These are phyloP conservation scores for Plectosphaerella cucumerina DNA, from an alignment of 2,329 filamentous ascomycete species.

Conservation along the genomic window DNA sequence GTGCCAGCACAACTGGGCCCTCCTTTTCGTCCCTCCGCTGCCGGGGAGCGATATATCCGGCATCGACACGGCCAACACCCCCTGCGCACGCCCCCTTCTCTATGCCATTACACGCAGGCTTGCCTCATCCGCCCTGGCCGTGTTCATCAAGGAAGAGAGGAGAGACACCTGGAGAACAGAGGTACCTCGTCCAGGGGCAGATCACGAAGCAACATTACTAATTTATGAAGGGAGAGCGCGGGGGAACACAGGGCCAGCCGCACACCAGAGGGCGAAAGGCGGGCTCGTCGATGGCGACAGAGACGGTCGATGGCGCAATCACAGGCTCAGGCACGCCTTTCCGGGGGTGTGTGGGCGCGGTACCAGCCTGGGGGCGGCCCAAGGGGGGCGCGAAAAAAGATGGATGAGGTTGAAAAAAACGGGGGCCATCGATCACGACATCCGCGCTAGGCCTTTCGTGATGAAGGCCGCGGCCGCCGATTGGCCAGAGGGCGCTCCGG, in stretches of 20 bases:
- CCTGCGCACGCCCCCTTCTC: too few relatives aligned
- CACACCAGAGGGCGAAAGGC: too few relatives aligned
- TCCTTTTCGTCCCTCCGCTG: too few relatives aligned
- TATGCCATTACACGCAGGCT: too few relatives aligned
- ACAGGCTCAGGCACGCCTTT: background rate
- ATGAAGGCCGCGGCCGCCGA: conserved; percentile 26
- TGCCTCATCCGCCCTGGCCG: too few relatives aligned
- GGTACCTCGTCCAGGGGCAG: background rate
- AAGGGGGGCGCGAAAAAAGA: conserved; percentile 3
- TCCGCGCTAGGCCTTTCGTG: conserved; percentile 48
- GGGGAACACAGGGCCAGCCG: too few relatives aligned
- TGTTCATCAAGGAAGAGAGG: too few relatives aligned
- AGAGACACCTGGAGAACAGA: too few relatives aligned
- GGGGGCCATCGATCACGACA: conserved; percentile 39
- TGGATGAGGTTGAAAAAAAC: conserved; percentile 1
- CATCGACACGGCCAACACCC: too few relatives aligned
- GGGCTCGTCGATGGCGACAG: background rate
- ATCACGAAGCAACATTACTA: conserved; percentile 15
- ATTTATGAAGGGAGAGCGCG: conserved; percentile 3
- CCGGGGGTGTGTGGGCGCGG: too few relatives aligned
- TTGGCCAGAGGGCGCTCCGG: conserved; percentile 23
- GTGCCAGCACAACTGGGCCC: too few relatives aligned
- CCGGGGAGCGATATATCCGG: too few relatives aligned
- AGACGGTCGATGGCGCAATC: conserved; percentile 8
- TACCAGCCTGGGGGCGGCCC: background rate